phyloP scores from a whole-genome alignment of 2,329 filamentous ascomycete species.

The Colletotrichum viniferum region DNA sequence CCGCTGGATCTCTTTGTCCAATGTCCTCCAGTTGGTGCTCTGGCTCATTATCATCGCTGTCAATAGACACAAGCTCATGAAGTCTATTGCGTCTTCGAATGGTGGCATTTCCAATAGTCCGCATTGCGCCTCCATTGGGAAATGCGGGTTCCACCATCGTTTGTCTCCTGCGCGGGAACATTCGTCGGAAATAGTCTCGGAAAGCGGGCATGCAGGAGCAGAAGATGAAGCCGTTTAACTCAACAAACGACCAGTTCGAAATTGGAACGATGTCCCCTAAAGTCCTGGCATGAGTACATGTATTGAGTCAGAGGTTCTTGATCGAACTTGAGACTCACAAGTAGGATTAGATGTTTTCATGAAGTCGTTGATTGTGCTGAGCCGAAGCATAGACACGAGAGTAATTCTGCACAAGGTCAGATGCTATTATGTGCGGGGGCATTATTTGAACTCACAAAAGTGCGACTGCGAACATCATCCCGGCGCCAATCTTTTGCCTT shows the following conservation, averaged over 20 bases:
- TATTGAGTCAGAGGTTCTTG: no score
- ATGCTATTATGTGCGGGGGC: no score
- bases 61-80: background rate
- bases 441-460: background rate
- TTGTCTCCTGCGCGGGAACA: background rate
- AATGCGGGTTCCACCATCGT: background rate
- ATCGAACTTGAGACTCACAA: background rate
- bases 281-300: background rate
- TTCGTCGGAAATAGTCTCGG: constrained; percentile 3
- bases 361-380: background rate
- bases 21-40: background rate
- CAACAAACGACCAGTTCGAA: constrained; percentile 13
- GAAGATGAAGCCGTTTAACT: constrained; percentile 11
- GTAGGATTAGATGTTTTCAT: constrained; percentile 16
- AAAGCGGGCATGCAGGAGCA: constrained; percentile 16
- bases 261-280: constrained; percentile 9
- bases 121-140: background rate
- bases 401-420: background rate
- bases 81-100: background rate
- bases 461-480: constrained; percentile 42
- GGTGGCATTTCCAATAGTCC: background rate
- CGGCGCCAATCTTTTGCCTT: constrained; percentile 48
- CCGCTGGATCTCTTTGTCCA: background rate
- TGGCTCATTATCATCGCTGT: background rate
- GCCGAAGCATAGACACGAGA: background rate